Evolutionary conservation across 345 rosid genomes (phyloP), one percentile per base, ranked within the genome.

Genomic region (Eucalyptus leucophloia): DNA sequence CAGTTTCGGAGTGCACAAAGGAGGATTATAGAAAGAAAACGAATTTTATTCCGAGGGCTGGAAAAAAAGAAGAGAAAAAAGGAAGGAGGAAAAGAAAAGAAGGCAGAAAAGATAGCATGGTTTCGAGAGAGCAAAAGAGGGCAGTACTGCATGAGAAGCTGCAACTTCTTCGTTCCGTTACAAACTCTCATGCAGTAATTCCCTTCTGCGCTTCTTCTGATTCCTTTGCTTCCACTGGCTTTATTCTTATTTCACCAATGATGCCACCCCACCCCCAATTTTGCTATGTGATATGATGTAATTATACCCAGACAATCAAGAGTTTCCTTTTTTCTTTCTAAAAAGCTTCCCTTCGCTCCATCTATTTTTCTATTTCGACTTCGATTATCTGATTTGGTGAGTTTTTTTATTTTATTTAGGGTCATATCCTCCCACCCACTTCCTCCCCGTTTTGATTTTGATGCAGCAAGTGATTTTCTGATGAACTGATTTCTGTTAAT

Each of bases 101-200:
- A 77, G 47, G 83, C 83, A 77, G 83, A 77, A 12, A 77, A 37
- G 28, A 83, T 58, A 88, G 51, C 60, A 94, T 94, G 95, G 93
- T 90, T 89, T 93, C 97, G 16, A 93, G 94, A 86, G 96, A 94
- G 94, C 94, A 92, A 92, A 94, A 91, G 94, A 95, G 91, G 89
- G 91, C 93, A 86, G 91, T 90, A 54, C 89, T 94, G 93, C 92
- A 90, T 89, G 93, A 92, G 92, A 93, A 93, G 92, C 93, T 93
- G 90, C 95, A 93, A 87, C 91, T 93, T 72, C 95, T 93, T 92
- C 94, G 95, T 89, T 93, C 95, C 86, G 82, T 93, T 42, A 93
- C 95, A 56, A 90, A 92, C 92, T 93, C 95, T 90, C 92, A 87
- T 91, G 93, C 93, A 34, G 93, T 92, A 93, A 90, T 89, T 89